phyloP scores from a whole-genome alignment of 768 basidiomycete genomes.

The Mycena pura region DNA sequence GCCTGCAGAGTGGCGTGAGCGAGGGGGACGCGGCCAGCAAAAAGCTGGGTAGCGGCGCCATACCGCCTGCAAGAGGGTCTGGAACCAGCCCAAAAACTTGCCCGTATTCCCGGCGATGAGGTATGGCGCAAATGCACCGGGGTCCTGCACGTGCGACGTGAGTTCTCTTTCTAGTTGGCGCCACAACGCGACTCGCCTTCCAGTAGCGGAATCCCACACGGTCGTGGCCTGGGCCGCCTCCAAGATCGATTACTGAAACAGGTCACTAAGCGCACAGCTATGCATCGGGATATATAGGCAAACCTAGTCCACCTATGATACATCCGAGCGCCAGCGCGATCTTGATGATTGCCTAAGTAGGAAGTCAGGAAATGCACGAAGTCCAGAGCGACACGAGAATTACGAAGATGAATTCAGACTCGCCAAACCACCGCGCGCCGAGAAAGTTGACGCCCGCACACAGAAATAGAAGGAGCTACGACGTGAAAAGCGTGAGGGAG shows the following conservation, averaged over 20 bases:
- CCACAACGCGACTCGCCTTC: slow-evolving; percentile 29
- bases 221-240: slow-evolving; percentile 53
- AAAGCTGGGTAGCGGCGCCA: background rate
- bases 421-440: slow-evolving; percentile 56
- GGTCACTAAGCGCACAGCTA: background rate
- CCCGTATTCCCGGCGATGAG: slow-evolving; percentile 9
- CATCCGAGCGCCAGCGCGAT: slow-evolving; percentile 49
- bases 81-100: slow-evolving; percentile 24
- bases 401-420: slow-evolving; percentile 64
- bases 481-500: background rate
- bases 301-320: slow-evolving; percentile 38
- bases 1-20: slow-evolving; percentile 31
- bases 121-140: slow-evolving; percentile 19
- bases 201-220: slow-evolving; percentile 57
- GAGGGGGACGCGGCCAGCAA: background rate
- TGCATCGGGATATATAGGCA: background rate
- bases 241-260: slow-evolving; percentile 57
- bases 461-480: slow-evolving; percentile 28
- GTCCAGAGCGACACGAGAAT: slow-evolving; percentile 33
- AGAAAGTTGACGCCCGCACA: slow-evolving; percentile 47
- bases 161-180: background rate
- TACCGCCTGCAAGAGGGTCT: slow-evolving; percentile 20
- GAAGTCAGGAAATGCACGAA: too few relatives aligned
- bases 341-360: slow-evolving; percentile 39
- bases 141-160: background rate